These are phyloP conservation scores for Raddia guianensis DNA, from an alignment of 176 grass and related monocot genomes.

Conservation along the genomic window DNA sequence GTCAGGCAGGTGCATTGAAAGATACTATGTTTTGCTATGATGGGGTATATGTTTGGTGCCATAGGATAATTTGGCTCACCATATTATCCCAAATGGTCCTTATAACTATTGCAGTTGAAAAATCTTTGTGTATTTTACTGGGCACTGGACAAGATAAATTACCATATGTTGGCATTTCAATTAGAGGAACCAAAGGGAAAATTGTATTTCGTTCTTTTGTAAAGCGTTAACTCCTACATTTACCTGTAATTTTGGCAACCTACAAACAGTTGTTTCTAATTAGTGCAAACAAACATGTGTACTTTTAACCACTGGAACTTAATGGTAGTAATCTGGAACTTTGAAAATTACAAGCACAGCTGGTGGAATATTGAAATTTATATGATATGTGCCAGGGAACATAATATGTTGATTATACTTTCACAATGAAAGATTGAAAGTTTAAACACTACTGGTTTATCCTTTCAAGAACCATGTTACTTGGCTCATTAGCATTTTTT, in stretches of 20 bases:
- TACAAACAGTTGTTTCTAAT: not conserved
- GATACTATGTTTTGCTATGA: not conserved
- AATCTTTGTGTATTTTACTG: slow-evolving; percentile 1
- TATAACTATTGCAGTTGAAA: not conserved
- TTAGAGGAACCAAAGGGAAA: not conserved
- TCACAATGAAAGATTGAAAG: slow-evolving; percentile 4
- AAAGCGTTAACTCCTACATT: not conserved
- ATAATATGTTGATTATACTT: slow-evolving; percentile 14
- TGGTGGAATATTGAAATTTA: not conserved
- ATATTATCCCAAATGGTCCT: not conserved
- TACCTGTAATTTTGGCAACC: slow-evolving; percentile 2
- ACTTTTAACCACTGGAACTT: not conserved
- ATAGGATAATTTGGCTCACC: not conserved
- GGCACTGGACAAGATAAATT: not conserved
- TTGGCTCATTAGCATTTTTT: not conserved
- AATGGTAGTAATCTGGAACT: not conserved
- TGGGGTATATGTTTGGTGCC: not conserved
- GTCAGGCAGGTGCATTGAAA: not conserved
- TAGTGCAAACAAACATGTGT: not conserved
- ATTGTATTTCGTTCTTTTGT: not conserved
- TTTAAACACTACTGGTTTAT: not conserved
- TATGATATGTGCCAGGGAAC: not conserved
- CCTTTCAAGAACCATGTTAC: slow-evolving; percentile 2
- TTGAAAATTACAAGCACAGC: not conserved
- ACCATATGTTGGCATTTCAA: not conserved